Evolutionary conservation across 495 filamentous ascomycete species (phyloP).

Genomic region (Xeromyces bisporus): DNA sequence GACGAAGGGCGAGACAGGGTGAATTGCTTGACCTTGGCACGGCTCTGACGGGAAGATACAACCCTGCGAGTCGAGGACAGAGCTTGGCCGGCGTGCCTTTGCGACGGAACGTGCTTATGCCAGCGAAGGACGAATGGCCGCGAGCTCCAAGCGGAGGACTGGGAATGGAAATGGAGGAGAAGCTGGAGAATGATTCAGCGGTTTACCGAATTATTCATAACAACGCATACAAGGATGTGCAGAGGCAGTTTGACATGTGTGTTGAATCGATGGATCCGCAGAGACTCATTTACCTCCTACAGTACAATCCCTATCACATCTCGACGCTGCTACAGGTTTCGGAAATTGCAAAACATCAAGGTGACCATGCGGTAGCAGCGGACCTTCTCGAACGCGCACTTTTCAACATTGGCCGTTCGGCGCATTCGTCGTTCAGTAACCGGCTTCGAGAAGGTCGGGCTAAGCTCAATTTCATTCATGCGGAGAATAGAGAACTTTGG

Average conservation of each 20-base stretch:
- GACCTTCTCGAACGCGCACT: constrained; percentile 85
- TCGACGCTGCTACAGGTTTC: constrained; percentile 86
- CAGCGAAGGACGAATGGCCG: constrained; percentile 87
- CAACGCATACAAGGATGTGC: constrained; percentile 54
- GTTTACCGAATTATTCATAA: constrained; percentile 62
- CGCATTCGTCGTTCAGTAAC: constrained; percentile 58
- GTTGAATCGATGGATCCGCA: constrained; percentile 75
- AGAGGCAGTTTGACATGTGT: constrained; percentile 56
- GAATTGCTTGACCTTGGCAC: constrained; percentile 51
- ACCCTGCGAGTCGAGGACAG: constrained; percentile 37
- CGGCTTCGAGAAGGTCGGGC: constrained; percentile 66
- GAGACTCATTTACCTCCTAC: constrained; percentile 44
- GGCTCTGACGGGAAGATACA: constrained; percentile 45
- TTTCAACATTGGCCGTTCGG: constrained; percentile 79
- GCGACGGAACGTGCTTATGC: constrained; percentile 67
- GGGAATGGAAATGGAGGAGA: constrained; percentile 59
- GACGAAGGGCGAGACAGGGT: constrained; percentile 34
- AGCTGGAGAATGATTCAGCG: constrained; percentile 27
- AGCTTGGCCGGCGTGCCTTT: constrained; percentile 52
- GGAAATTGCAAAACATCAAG: constrained; percentile 76
- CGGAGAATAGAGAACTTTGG: constrained; percentile 85
- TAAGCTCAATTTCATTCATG: constrained; percentile 55
- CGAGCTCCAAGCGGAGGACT: constrained; percentile 62
- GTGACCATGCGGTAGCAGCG: constrained; percentile 66
- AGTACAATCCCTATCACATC: constrained; percentile 74